Evolutionary conservation across 805 yeast genomes (phyloP), one percentile per base, ranked within the genome.

Genomic region (Maudiozyma turicensis): DNA sequence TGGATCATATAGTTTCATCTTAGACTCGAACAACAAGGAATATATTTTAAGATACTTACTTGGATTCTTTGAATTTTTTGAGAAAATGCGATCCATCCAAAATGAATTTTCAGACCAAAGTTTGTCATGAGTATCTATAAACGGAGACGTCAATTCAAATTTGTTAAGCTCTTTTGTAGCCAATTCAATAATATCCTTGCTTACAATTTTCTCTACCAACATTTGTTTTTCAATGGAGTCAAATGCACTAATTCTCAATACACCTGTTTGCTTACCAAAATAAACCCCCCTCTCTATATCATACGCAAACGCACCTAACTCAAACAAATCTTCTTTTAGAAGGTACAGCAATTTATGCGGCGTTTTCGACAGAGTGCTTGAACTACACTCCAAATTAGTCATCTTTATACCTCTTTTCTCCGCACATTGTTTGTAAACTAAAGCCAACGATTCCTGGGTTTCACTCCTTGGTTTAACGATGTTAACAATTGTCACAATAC

Each of bases 81-180:
- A 86, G 67, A 88, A 89, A 14, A 88, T 85, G 58, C 81, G 82
- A 3, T 89, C 80, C 33, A 90, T 77, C 54, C 83, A 88, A 59
- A 84, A 90, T 34, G 95, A 95, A 63, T 89, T 89, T 61, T 90
- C 95, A 6, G 95, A 93, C 97, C 97, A 90, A 29, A 90, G 67
- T 29, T 82, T 76, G 53, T 88, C 84, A 56, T 88, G 95, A 30
- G 80, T 80, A 13, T 74, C 69, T 59, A 78, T 70, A n/a, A 87
- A 67, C 6, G 78, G 83, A 20, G 72, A 55, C 0, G 71, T 67
- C 5, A 68, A 54, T 9, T 62, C 64, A 10, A 63, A 50, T 34
- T 70, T 72, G 1, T 68, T 67, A 49, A 84, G 76, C 48, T 72
- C 75, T 10, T 56, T 51, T 15, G 70, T 57, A 7, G 71, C 68